Percentiles rank a stretch among this genome's conserved stretches.
Evolutionary conservation across 2,329 filamentous ascomycete genomes (phyloP).

Genomic region (Harringtonia aguacate): DNA sequence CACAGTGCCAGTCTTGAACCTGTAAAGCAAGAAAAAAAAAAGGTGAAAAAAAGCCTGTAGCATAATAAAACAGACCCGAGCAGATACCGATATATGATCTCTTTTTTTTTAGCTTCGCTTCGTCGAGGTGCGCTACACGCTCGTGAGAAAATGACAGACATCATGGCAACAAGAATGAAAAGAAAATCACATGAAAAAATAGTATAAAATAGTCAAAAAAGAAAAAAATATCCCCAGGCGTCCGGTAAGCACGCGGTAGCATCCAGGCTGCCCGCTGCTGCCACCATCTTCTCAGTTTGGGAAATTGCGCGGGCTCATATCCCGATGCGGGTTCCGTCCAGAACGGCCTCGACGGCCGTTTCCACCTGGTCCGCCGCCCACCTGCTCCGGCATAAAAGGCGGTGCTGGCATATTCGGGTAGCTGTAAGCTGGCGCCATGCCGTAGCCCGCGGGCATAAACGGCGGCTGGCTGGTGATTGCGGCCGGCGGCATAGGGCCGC

Average conservation of each 20-base stretch:
- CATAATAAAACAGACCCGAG: no score
- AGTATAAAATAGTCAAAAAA: neutral
- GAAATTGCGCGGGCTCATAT: conserved; percentile 11
- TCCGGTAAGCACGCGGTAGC: neutral
- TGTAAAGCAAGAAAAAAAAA: no score
- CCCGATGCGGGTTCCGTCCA: conserved; percentile 23
- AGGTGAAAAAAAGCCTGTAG: no score
- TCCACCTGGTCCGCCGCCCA: conserved; percentile 39
- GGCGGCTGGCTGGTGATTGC: conserved; percentile 17
- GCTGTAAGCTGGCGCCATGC: conserved; percentile 29
- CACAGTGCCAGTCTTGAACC: no score
- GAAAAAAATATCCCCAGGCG: neutral
- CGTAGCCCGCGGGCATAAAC: conserved; percentile 40
- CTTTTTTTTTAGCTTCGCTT: no score
- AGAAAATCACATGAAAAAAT: neutral
- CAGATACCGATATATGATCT: no score
- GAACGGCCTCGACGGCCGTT: conserved; percentile 49
- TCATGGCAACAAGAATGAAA: neutral
- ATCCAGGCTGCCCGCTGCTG: neutral
- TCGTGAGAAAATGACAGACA: neutral
- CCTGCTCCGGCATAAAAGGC: conserved; percentile 45
- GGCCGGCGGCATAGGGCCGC: conserved; percentile 30
- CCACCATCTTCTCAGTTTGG: neutral
- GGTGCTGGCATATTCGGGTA: conserved; percentile 35
- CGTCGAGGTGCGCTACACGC: no score